Percentiles rank a stretch among this genome's conserved stretches.
Conservation (phyloP, 2,329 filamentous ascomycete genomes). For the Pseudonectria buxi region DNA sequence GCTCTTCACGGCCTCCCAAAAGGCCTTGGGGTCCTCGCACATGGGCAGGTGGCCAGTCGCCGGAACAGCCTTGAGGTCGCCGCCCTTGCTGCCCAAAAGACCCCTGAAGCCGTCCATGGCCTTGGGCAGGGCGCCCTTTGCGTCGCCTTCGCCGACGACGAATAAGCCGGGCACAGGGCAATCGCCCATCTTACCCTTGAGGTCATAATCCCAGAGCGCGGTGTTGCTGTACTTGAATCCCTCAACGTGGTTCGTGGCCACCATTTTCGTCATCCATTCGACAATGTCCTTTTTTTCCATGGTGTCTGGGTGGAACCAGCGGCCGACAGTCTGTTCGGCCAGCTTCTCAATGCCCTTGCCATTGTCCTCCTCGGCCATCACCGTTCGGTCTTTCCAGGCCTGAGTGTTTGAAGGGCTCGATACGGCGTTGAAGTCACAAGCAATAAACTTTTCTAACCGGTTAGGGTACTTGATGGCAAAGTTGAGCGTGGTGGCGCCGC, state of each 20-base stretch:
- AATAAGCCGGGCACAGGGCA: conserved; percentile 58
- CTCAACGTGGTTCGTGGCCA: conserved; percentile 59
- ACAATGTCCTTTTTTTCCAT: conserved; percentile 40
- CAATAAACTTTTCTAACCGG: conserved; percentile 55
- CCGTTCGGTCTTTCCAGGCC: conserved; percentile 73
- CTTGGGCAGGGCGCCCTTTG: conserved; percentile 61
- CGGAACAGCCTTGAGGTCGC: conserved; percentile 58
- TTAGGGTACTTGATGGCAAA: conserved; percentile 61
- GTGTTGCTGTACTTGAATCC: conserved; percentile 64
- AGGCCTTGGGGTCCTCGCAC: conserved; percentile 65
- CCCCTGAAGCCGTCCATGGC: conserved; percentile 71
- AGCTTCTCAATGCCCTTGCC: conserved; percentile 57
- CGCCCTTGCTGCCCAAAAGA: conserved; percentile 46
- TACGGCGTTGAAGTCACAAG: conserved; percentile 72
- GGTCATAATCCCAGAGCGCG: conserved; percentile 66
- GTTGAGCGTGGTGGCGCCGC: conserved; percentile 70
- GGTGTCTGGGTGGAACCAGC: conserved; percentile 67
- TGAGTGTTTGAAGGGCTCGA: conserved; percentile 67
- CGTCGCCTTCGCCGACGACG: conserved; percentile 67
- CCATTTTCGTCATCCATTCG: conserved; percentile 59
- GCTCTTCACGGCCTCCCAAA: conserved; percentile 54
- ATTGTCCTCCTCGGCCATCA: conserved; percentile 52
- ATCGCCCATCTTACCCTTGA: conserved; percentile 47
- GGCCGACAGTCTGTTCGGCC: conserved; percentile 61
- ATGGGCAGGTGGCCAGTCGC: conserved; percentile 76